Base-by-base conservation (phyloP, 495 filamentous ascomycete species). In the Daldinia childiae region DNA sequence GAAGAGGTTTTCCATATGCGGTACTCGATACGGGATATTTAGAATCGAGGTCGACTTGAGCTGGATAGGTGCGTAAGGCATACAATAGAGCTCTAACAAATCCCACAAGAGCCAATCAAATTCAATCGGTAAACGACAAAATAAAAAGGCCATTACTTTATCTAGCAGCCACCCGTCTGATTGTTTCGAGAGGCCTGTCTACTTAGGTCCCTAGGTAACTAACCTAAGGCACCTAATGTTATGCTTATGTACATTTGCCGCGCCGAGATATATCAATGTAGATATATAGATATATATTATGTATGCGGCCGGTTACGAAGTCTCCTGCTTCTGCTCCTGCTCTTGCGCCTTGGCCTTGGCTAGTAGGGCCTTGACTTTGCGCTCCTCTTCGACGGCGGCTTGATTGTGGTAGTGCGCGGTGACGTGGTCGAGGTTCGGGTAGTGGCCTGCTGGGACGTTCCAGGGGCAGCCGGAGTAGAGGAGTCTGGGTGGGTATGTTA, bases 361-460 rank as follows among this genome's bases (percentile, higher is more conserved):
- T 11, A 74, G 74, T 65, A 85, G 66, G 75, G 78, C 81, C 79
- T 79, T 78, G 32, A 74, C 73, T 72, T 83, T 84, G 50, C 81
- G 80, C 66, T 79, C 83, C 74, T 86, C 83, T 41, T 82, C 81
- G 12, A 75, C 79, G 55, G 80, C 75, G 61, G 83, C 78, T 66
- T 83, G 76, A 75, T 82, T 75, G 69, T 76, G 72, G 78, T 83
- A 86, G 71, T 85, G 82, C 57, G 79, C 83, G 15, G 83, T 77
- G 41, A 86, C 77, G 74, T 83, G 74, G 77, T 79, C 77, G 12
- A 86, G 62, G 74, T 82, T 81, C 39, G 75, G 58, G 66, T 70
- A 76, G 69, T 80, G 78, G 34, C 83, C 83, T 5, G 83, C 83
- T 19, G 80, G 81, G n/a, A 85, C 79, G 72, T 81, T 83, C 63